Evolutionary conservation across 345 rosid genomes (phyloP).

Genomic region (Odontarrhena argentea): DNA sequence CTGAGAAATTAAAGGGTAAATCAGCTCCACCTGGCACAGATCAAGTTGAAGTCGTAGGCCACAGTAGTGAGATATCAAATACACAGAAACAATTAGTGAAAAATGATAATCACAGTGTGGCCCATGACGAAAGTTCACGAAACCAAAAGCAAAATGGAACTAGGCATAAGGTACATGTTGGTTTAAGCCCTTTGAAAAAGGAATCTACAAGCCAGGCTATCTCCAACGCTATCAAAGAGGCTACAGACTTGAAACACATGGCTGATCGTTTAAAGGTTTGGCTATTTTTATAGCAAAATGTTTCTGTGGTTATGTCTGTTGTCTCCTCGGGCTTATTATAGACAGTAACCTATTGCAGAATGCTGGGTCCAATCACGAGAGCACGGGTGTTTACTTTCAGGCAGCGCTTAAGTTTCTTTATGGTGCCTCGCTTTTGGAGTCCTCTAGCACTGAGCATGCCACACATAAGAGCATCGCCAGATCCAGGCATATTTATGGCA

Average conservation of each 20-base stretch:
- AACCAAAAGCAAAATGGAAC: slow-evolving; percentile 58
- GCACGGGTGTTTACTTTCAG: slow-evolving; percentile 64
- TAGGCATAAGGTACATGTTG: slow-evolving; percentile 52
- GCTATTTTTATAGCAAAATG: slow-evolving; percentile 16
- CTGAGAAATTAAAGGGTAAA: slow-evolving; percentile 48
- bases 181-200: slow-evolving; percentile 71
- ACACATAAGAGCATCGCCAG: slow-evolving; percentile 50
- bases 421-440: slow-evolving; percentile 69
- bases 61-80: slow-evolving; percentile 47
- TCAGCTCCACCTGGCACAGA: slow-evolving; percentile 49
- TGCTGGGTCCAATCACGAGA: slow-evolving; percentile 58
- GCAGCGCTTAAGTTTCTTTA: slow-evolving; percentile 76
- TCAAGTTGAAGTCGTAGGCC: slow-evolving; percentile 48
- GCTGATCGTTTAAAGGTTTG: slow-evolving; percentile 94
- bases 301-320: slow-evolving; percentile 15
- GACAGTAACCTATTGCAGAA: slow-evolving; percentile 43
- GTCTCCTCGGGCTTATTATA: slow-evolving; percentile 31
- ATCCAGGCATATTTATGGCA: slow-evolving; percentile 52
- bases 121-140: slow-evolving; percentile 47
- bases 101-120: slow-evolving; percentile 54
- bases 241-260: slow-evolving; percentile 81
- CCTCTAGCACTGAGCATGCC: slow-evolving; percentile 47
- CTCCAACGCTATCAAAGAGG: slow-evolving; percentile 84
- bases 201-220: slow-evolving; percentile 68
- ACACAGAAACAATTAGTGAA: slow-evolving; percentile 46